Conservation (phyloP, 2,329 filamentous ascomycete genomes). For the Helotiales sp. region DNA sequence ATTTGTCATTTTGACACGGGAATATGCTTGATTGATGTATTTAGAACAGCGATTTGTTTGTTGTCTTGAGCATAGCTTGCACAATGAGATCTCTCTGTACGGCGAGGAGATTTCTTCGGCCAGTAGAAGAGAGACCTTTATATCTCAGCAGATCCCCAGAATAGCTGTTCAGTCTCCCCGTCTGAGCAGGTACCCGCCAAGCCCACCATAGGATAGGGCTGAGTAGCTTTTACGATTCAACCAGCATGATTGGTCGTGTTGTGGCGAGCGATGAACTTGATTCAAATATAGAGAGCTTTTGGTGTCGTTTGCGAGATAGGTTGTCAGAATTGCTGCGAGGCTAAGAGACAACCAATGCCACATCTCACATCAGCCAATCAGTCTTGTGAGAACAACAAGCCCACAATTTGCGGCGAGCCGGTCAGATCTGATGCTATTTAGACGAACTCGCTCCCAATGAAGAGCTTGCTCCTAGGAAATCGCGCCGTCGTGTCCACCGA, state of each 20-base stretch:
- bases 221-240: background rate
- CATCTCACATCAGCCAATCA: slow-evolving; percentile 14
- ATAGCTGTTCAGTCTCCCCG: background rate
- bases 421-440: background rate
- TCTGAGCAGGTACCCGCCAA: background rate
- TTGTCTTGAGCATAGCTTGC: background rate
- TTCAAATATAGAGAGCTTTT: background rate
- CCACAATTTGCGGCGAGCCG: background rate
- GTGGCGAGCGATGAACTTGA: background rate
- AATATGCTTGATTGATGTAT: background rate
- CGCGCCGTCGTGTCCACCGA: background rate
- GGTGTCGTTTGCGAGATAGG: background rate
- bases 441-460: background rate
- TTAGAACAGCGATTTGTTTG: no score
- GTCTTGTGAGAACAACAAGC: background rate
- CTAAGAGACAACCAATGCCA: background rate
- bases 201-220: background rate
- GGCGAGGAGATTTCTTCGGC: background rate
- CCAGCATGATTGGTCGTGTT: background rate
- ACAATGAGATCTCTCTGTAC: background rate
- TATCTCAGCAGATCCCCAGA: background rate
- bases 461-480: background rate
- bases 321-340: background rate
- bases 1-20: background rate
- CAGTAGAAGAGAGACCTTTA: background rate